Evolutionary conservation across 2,329 filamentous ascomycete genomes (phyloP), one percentile per base, ranked within the genome.

Genomic region (Alternaria brassicicola): DNA sequence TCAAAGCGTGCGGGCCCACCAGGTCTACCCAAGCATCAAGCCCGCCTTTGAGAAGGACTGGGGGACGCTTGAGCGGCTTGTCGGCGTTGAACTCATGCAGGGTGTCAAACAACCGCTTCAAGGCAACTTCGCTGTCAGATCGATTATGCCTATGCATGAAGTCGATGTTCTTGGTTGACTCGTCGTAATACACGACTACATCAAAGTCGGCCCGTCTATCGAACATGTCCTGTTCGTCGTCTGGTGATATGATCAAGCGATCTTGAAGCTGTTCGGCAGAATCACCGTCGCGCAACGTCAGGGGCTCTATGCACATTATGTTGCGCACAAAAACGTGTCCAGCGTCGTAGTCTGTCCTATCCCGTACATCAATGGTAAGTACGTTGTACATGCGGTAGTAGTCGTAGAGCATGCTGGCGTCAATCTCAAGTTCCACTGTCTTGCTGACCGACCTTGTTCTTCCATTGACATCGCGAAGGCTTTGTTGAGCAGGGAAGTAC

Each of bases 261-360:
- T 93, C 89, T 17, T 84, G 81, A 4, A 89, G 78, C 63, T 89
- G 82, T 61, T 88, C 86, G 1, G 85, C 87, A 15, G 87, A 89
- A 66, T 87, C 83, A 30, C 86, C 88, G 42, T 89, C 85, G 53
- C 91, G 86, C 46, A 92, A 76, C 9, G 89, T 85, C 42, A 96
- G 85, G 23, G 93, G 92, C 70, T 99, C 95, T 59, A 99, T 86
- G 76, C 95, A 99, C 42, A 99, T 92, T 36, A 93, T 91, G 6
- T 87, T 89, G 55, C 88, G 88, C 6, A 90, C 88, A 80, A 90
- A 90, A 63, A 99, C 93, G 73, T 99, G 95, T 0, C 95, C 95
- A 46, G 89, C 84, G 66, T 98, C 92, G 72, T 91, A 99, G 8
- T 90, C 86, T 52, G 90, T 86, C 25, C 95, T 88, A 55, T 86